Evolutionary conservation across 345 rosid genomes (phyloP).

Genomic region (Hibiscus tridactylites): DNA sequence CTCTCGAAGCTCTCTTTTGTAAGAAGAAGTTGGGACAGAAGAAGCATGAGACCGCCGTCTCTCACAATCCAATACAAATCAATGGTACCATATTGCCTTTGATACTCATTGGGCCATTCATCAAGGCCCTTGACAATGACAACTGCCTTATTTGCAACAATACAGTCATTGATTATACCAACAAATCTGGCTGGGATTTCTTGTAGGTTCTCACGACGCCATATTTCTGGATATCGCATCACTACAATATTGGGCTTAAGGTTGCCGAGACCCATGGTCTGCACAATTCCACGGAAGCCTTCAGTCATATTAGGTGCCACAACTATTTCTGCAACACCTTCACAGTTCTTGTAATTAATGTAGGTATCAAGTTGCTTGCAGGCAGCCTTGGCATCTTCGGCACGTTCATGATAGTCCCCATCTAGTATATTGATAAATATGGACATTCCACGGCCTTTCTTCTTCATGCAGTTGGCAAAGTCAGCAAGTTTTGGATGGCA

Average conservation of each 20-base stretch:
- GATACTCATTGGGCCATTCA: constrained; percentile 99
- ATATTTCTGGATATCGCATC: constrained; percentile 97
- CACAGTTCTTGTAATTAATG: constrained; percentile 87
- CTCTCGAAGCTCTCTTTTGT: constrained; percentile 98
- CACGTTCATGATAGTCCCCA: constrained; percentile 88
- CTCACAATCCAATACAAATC: constrained; percentile 98
- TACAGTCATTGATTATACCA: constrained; percentile 17
- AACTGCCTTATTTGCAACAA: constrained; percentile 84
- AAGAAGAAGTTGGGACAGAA: constrained; percentile 95
- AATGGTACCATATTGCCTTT: constrained; percentile 88
- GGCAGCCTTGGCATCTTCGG: constrained; percentile 91
- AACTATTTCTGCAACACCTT: constrained; percentile 97
- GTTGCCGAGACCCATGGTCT: constrained; percentile 97
- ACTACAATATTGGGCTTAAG: constrained; percentile 96
- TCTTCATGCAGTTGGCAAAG: constrained; percentile 98
- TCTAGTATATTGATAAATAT: constrained; percentile 76
- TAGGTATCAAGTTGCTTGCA: constrained; percentile 81
- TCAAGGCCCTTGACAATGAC: constrained; percentile 98
- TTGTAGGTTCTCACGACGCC: constrained; percentile 89
- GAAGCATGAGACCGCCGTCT: constrained; percentile 99
- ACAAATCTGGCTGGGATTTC: constrained; percentile 93
- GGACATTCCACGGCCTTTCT: constrained; percentile 99
- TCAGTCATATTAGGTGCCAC: constrained; percentile 95
- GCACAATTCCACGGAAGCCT: constrained; percentile 95
- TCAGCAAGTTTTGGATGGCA: constrained; percentile 98